These are phyloP conservation scores for Ocimum tenuiflorum DNA, from an alignment of 257 asterid species.

Conservation along the genomic window DNA sequence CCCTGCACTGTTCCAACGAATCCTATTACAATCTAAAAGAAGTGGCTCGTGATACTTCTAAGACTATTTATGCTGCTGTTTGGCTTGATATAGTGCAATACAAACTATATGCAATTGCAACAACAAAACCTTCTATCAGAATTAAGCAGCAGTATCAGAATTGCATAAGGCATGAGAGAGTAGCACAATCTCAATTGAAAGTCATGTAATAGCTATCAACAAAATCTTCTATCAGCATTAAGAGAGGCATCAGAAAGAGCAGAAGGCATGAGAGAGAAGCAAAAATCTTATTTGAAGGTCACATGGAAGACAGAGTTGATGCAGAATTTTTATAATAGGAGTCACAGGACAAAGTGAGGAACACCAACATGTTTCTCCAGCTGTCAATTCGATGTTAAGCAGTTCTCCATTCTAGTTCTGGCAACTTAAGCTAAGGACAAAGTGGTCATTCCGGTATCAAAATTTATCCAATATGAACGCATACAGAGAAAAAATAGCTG, in stretches of 20 bases:
- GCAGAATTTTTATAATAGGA: not conserved
- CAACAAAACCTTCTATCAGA: not conserved
- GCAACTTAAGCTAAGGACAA: not conserved
- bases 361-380: not conserved
- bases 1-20: slow-evolving; percentile 80
- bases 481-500: not conserved
- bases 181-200: not conserved
- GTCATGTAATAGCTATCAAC: no score
- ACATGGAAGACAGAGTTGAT: not conserved
- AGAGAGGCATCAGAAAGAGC: not conserved
- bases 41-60: slow-evolving; percentile 6
- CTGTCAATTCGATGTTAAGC: not conserved
- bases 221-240: not conserved
- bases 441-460: not conserved
- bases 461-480: not conserved
- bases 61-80: not conserved
- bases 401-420: not conserved
- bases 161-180: not conserved
- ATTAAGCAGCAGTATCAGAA: not conserved
- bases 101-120: not conserved
- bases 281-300: not conserved
- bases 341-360: not conserved
- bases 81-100: slow-evolving; percentile 4
- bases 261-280: not conserved
- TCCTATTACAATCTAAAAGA: slow-evolving; percentile 4